Percentiles rank a stretch among this genome's conserved stretches.
phyloP scores from a whole-genome alignment of 2,329 filamentous ascomycete species.

The Fusarium metavorans region DNA sequence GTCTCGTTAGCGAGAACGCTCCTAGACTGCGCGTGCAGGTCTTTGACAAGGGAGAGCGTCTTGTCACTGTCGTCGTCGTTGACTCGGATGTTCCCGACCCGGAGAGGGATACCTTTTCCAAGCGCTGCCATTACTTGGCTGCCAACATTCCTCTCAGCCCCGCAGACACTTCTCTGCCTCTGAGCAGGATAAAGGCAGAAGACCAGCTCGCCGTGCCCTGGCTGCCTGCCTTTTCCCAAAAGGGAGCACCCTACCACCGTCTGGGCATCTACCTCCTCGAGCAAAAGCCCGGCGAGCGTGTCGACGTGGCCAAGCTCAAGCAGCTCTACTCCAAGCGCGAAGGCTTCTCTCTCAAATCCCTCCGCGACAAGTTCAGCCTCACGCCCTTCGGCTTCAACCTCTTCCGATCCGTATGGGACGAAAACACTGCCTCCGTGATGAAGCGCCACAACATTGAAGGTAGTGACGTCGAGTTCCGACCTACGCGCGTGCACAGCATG shows the following conservation, averaged over 20 bases:
- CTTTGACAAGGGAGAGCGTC: conserved; percentile 83
- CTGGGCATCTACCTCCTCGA: conserved; percentile 86
- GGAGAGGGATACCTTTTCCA: conserved; percentile 79
- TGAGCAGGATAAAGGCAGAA: conserved; percentile 69
- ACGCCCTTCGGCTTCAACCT: conserved; percentile 84
- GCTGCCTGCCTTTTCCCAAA: conserved; percentile 88
- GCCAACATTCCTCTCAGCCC: conserved; percentile 69
- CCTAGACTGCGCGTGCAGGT: conserved; percentile 86
- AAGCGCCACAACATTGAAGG: conserved; percentile 79
- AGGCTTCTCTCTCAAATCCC: conserved; percentile 79
- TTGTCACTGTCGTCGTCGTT: conserved; percentile 86
- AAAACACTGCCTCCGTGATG: conserved; percentile 90
- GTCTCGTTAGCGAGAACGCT: conserved; percentile 76
- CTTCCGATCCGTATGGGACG: conserved; percentile 92
- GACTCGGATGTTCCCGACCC: conserved; percentile 91
- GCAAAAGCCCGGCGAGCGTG: conserved; percentile 71
- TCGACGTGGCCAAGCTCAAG: conserved; percentile 71
- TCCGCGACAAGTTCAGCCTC: conserved; percentile 77
- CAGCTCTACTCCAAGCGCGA: conserved; percentile 67
- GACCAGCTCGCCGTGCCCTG: conserved; percentile 81
- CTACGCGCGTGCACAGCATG: conserved; percentile 78
- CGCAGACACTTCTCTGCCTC: conserved; percentile 70
- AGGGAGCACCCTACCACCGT: conserved; percentile 92
- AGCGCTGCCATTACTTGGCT: conserved; percentile 89
- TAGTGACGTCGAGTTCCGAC: conserved; percentile 86